phyloP scores from a whole-genome alignment of 1,284 basidiomycete species.

The Tremellales sp. region DNA sequence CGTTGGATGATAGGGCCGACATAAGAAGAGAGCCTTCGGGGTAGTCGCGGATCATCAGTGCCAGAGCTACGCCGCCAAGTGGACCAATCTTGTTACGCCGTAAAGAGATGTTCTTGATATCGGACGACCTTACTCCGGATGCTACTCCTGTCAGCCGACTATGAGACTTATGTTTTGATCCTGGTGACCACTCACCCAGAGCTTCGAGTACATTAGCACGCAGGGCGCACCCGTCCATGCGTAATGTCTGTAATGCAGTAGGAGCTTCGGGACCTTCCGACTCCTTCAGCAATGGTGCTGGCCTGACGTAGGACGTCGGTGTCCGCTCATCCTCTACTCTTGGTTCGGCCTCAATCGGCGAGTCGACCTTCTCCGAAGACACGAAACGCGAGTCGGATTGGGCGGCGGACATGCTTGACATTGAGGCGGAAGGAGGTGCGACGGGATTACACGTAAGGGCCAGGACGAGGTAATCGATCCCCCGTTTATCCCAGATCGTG shows the following conservation, averaged over 20 bases:
- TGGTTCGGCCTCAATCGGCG: constrained; percentile 18
- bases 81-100: constrained; percentile 78
- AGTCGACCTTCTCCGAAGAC: constrained; percentile 1
- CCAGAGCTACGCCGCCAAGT: constrained; percentile 81
- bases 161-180: neutral
- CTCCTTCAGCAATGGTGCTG: constrained; percentile 37
- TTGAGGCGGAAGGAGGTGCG: neutral
- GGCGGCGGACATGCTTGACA: constrained; percentile 1
- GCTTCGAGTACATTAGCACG: constrained; percentile 68
- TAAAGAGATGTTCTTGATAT: constrained; percentile 78
- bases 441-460: constrained; percentile 53
- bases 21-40: constrained; percentile 58
- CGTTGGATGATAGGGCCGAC: constrained; percentile 45
- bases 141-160: too few relatives aligned
- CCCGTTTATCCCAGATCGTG: constrained; percentile 76
- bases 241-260: constrained; percentile 61
- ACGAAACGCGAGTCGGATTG: neutral
- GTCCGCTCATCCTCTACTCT: constrained; percentile 15
- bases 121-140: constrained; percentile 73
- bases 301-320: constrained; percentile 37
- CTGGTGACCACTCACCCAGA: constrained; percentile 58
- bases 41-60: constrained; percentile 91
- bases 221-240: constrained; percentile 75
- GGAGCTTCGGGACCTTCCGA: constrained; percentile 14
- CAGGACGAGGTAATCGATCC: constrained; percentile 73